Conservation (phyloP, 23 red algal species). For the Pyropia yezoensis region DNA sequence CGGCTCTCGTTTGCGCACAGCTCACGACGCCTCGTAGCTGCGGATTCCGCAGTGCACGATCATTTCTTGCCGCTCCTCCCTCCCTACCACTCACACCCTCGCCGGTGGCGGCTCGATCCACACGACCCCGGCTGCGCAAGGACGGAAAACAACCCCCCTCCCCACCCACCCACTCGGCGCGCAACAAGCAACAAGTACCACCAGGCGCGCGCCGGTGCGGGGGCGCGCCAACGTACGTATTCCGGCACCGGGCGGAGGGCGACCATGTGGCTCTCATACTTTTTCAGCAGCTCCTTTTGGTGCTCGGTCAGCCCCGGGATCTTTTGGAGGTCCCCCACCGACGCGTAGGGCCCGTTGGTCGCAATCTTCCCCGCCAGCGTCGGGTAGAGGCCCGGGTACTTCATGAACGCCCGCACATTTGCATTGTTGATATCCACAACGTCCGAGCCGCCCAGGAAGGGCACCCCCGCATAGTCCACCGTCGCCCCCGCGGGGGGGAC, state of each 20-base stretch:
- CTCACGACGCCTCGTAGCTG: no score
- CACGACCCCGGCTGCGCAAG: no score
- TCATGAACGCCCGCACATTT: slow-evolving; percentile 83
- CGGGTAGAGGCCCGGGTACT: slow-evolving; percentile 86
- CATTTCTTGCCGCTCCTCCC: no score
- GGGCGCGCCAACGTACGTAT: slow-evolving; percentile 20
- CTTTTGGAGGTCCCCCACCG: slow-evolving; percentile 65
- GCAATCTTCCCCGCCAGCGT: slow-evolving; percentile 78
- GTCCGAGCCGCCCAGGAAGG: slow-evolving; percentile 80
- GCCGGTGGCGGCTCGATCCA: no score
- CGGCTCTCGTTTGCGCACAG: no score
- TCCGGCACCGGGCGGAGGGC: slow-evolving; percentile 78
- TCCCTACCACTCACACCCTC: no score
- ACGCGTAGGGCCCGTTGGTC: slow-evolving; percentile 74
- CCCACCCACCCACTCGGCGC: no score
- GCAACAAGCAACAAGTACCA: no score
- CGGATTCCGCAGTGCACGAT: no score
- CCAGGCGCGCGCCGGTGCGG: no score
- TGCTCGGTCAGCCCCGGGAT: slow-evolving; percentile 63
- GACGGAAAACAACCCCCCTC: no score
- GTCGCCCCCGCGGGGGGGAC: slow-evolving; percentile 13
- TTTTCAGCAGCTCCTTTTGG: no score
- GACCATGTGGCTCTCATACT: slow-evolving; percentile 83
- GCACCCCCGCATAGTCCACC: slow-evolving; percentile 73
- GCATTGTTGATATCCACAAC: slow-evolving; percentile 97